Evolutionary conservation across 2,329 filamentous ascomycete species (phyloP), one percentile per base, ranked within the genome.

Genomic region (Pseudogymnoascus sp.): DNA sequence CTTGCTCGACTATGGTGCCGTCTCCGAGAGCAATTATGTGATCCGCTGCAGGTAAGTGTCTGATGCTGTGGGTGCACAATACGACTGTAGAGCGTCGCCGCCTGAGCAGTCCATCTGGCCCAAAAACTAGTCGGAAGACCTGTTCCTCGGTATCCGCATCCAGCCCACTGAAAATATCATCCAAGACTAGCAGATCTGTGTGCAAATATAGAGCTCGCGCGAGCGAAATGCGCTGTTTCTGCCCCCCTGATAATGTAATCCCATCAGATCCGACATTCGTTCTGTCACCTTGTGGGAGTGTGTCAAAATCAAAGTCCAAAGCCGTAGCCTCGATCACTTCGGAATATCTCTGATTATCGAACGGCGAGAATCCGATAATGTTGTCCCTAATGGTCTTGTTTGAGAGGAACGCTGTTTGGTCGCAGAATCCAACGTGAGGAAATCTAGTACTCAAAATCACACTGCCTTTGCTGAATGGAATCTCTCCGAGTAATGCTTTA

Each of bases 321-420:
- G 59, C 63, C 15, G 61, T 65, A 36, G 68, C 69, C 9, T 65
- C 48, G 36, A 72, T 62, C 17, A 72, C 67, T 58, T 63, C 27
- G 1, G 42, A 13, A 64, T 71, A 71, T 63, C 69, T 70, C 10
- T 64, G 62, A 15, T 67, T 64, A 36, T 74, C 68, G 33, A 63
- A 66, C 3, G 55, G 60, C 1, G 65, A 65, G 21, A 64, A 65
- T 0, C 74, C 76, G 0, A 74, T 62, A 5, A 80, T 76, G 36
- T 76, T 77, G 0, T 76, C 66, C 8, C 69, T 69, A 27, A 79
- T 68, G 0, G 74, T 73, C 1, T 67, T 70, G 61, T 80, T 79
- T 2, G 70, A 70, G 3, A 80, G 71, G 74, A 77, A 80, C 0
- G 77, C 73, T 0, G 68, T 69, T 63, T 80, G 78, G 58, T 75